Evolutionary conservation across 1,139 yeast genomes (phyloP).

Genomic region (Waltiozyma solani): DNA sequence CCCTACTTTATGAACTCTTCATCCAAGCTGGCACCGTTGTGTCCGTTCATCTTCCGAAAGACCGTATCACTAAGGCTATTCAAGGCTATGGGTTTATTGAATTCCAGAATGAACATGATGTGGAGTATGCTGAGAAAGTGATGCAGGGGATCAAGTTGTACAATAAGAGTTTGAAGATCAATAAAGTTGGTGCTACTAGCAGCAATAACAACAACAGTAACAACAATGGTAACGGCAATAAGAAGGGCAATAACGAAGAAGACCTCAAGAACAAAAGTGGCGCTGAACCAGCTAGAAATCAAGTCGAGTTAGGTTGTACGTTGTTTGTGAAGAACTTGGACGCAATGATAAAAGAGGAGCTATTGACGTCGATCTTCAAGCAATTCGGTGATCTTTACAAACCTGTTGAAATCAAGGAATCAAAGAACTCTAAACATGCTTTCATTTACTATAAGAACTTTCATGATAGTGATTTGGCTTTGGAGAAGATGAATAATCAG

Average conservation of each 20-base stretch:
- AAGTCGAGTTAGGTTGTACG: conserved; percentile 61
- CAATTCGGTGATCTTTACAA: conserved; percentile 56
- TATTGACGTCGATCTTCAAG: conserved; percentile 49
- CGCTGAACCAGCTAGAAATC: neutral
- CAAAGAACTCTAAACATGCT: conserved; percentile 48
- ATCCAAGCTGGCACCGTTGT: conserved; percentile 78
- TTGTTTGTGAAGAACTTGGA: conserved; percentile 67
- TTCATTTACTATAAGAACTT: conserved; percentile 53
- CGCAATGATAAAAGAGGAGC: conserved; percentile 54
- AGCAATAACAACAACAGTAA: conserved; percentile 1
- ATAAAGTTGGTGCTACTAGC: conserved; percentile 27
- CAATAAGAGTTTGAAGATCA: conserved; percentile 55
- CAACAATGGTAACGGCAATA: conserved; percentile 8
- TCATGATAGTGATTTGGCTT: conserved; percentile 62
- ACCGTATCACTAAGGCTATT: conserved; percentile 56
- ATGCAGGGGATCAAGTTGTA: conserved; percentile 54
- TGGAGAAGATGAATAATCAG: conserved; percentile 59
- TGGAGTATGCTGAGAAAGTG: conserved; percentile 57
- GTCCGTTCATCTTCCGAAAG: conserved; percentile 69
- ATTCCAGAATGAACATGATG: conserved; percentile 49
- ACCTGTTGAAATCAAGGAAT: conserved; percentile 42
- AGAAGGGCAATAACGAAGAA: conserved; percentile 4
- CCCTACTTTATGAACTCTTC: conserved; percentile 67
- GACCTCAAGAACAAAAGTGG: neutral
- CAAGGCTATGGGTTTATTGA: conserved; percentile 91